Base-by-base conservation (phyloP, 352 stramenopile genomes). In the Phytophthora citricola region DNA sequence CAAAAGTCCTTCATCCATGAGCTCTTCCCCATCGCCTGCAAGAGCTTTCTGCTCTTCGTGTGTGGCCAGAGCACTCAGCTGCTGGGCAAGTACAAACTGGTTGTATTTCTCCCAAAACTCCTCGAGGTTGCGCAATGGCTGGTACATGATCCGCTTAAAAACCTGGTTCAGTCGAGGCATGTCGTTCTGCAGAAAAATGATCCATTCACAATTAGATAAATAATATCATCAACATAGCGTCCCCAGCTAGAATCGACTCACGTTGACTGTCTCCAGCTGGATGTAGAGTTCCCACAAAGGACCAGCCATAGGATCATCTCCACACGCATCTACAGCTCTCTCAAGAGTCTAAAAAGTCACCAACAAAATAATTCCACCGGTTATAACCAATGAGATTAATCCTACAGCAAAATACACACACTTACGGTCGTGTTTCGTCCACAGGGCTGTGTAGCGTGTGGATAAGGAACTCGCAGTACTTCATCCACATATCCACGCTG, bases 81-180 rank as follows among this genome's bases (percentile, higher is more conserved):
- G 83, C 64, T 93, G 85, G 4, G 83, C 83, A 17, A 93, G 54
- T 20, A 93, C 83, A 67, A 92, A 93, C 54, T 92, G 83, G 63
- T 93, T 93, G 68, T 93, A 93, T 56, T 91, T 92, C 38, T 93
- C 85, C 85, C 85, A 93, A 20, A 93, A 92, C 46, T 93, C 85
- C 15, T 91, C 85, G 34, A 93, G 61, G 63, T 93, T 93, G 40
- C 78, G 86, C 56, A 93, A 55, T 34, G 85, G 83, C 24, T 90
- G 76, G 17, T 81, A 32, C 75, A 93, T 84, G 29, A 91, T 87
- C 43, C 83, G 82, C 73, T 92, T 92, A 49, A 93, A 93, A 50
- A 93, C 80, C 66, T 88, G 69, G 58, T 93, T 93, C 26, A 93
- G 61, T 8, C 85, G 83, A 7, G 86, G 54, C 85, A 93, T 93